Percentiles rank a stretch among this genome's conserved stretches.
Evolutionary conservation across 2,329 filamentous ascomycete genomes (phyloP).

Genomic region (Zasmidium angulare): DNA sequence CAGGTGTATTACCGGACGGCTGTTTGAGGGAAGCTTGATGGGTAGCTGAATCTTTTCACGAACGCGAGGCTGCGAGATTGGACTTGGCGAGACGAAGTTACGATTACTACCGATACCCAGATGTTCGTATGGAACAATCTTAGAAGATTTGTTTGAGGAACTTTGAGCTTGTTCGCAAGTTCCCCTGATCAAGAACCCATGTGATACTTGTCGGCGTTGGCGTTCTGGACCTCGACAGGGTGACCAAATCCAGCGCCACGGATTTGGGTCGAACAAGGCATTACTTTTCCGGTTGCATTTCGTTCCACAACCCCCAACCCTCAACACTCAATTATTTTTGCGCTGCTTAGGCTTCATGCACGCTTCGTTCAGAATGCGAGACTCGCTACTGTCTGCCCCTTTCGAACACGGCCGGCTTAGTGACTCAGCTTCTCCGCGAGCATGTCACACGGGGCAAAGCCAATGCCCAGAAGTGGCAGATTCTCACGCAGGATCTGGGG

Average conservation of each 20-base stretch:
- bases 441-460: not conserved
- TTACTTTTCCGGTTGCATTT: no score
- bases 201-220: no score
- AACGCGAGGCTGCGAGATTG: not conserved
- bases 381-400: not conserved
- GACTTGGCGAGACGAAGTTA: not conserved
- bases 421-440: not conserved
- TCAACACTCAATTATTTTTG: no score
- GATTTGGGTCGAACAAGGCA: not conserved
- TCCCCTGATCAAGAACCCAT: not conserved
- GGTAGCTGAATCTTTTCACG: no score
- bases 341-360: no score
- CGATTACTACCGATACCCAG: not conserved
- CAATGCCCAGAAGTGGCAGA: not conserved
- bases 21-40: not conserved
- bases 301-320: no score
- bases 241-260: no score
- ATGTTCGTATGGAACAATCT: not conserved
- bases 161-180: not conserved
- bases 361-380: no score
- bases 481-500: not conserved
- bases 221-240: no score
- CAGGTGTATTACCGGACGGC: constrained; percentile 7
- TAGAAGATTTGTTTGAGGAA: not conserved
- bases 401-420: not conserved